These are phyloP conservation scores for Phytophthora cactorum DNA, from an alignment of 352 stramenopile species.

Conservation along the genomic window DNA sequence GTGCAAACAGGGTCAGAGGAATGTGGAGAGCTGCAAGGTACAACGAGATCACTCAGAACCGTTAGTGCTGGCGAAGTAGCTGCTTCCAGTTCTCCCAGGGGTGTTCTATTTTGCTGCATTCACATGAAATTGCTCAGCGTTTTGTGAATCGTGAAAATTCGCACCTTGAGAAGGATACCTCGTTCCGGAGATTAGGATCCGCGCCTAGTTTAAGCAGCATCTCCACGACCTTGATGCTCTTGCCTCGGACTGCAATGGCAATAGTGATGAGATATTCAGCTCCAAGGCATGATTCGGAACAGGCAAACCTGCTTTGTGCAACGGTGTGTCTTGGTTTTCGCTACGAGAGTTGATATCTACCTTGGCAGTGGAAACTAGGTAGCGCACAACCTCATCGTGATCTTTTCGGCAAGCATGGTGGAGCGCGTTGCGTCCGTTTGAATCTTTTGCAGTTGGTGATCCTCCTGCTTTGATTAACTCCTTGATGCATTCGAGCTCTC, in stretches of 20 bases:
- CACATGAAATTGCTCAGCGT: not conserved
- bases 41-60: conserved; percentile 27
- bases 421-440: conserved; percentile 71
- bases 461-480: conserved; percentile 62
- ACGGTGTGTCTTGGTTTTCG: conserved; percentile 75
- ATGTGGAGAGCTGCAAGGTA: not conserved
- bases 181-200: conserved; percentile 64
- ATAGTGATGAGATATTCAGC: not conserved
- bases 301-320: conserved; percentile 77
- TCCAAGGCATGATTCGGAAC: not conserved
- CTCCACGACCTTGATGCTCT: conserved; percentile 63
- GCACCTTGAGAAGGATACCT: conserved; percentile 35
- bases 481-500: conserved; percentile 58
- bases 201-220: conserved; percentile 68
- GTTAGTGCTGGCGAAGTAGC: conserved; percentile 25
- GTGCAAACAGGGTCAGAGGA: not conserved
- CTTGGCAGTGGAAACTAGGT: conserved; percentile 48
- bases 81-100: conserved; percentile 65
- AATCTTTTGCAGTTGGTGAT: conserved; percentile 41
- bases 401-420: conserved; percentile 83
- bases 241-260: conserved; percentile 39
- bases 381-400: conserved; percentile 66
- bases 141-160: not conserved
- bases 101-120: conserved; percentile 67
- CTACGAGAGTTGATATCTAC: conserved; percentile 68